These are phyloP conservation scores for Monosporascus sp. DNA, from an alignment of 2,329 filamentous ascomycete species.

Conservation along the genomic window DNA sequence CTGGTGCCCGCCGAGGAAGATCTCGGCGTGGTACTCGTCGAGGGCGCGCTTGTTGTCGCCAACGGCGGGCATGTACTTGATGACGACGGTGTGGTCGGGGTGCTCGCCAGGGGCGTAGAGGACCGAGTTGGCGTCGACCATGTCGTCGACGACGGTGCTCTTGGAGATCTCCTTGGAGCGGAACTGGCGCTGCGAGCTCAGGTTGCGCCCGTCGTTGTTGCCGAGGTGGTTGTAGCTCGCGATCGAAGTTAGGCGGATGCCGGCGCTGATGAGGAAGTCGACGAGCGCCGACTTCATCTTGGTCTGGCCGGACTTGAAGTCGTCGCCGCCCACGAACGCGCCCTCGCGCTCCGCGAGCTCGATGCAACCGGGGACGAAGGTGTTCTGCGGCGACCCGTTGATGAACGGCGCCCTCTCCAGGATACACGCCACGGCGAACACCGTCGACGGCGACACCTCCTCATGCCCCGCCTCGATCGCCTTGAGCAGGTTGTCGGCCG, in stretches of 20 bases:
- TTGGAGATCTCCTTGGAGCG: conserved; percentile 99
- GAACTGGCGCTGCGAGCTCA: conserved; percentile 97
- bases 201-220: conserved; percentile 99
- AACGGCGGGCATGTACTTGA: conserved; percentile 99
- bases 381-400: conserved; percentile 99
- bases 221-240: conserved; percentile 99
- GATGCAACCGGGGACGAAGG: conserved; percentile 90
- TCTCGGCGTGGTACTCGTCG: conserved; percentile 99
- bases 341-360: conserved; percentile 81
- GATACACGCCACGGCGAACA: conserved; percentile 93
- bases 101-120: conserved; percentile 91
- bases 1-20: conserved; percentile 98
- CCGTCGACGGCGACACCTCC: conserved; percentile 90
- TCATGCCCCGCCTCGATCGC: conserved; percentile 82
- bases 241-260: conserved; percentile 98
- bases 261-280: conserved; percentile 96
- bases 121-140: conserved; percentile 92
- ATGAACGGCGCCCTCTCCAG: conserved; percentile 90
- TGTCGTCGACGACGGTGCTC: conserved; percentile 98
- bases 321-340: conserved; percentile 93
- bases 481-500: conserved; percentile 85
- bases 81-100: conserved; percentile 96
- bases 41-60: conserved; percentile 98
- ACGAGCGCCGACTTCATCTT: conserved; percentile 99
- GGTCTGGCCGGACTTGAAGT: conserved; percentile 99